Percentiles rank a stretch among this genome's conserved stretches.
phyloP scores from a whole-genome alignment of 805 yeast genomes.

The Groenewaldozyma tartarivorans region DNA sequence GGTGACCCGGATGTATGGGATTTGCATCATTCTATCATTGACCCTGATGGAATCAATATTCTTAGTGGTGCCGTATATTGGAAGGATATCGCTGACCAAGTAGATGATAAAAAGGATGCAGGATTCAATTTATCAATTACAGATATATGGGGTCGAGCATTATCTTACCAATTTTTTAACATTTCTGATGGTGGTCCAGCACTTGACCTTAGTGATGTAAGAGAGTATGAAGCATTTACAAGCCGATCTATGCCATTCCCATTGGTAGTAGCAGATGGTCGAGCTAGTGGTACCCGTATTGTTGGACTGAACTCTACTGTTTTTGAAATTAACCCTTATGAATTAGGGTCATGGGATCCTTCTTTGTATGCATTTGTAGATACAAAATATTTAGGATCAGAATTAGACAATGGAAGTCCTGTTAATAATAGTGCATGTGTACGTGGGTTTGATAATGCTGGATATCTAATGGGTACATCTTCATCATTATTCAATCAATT shows the following conservation, averaged over 20 bases:
- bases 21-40: conserved; percentile 47
- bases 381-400: conserved; percentile 60
- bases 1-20: conserved; percentile 53
- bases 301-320: conserved; percentile 59
- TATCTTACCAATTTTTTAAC: conserved; percentile 64
- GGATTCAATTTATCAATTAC: conserved; percentile 63
- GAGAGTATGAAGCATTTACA: conserved; percentile 51
- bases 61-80: conserved; percentile 44
- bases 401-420: conserved; percentile 51
- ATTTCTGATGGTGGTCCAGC: conserved; percentile 55
- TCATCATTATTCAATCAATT: conserved; percentile 70
- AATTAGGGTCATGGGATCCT: conserved; percentile 86
- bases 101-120: conserved; percentile 47
- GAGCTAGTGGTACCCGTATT: conserved; percentile 38
- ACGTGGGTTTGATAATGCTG: conserved; percentile 70
- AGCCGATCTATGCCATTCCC: conserved; percentile 66
- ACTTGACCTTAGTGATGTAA: conserved; percentile 46
- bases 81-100: conserved; percentile 35
- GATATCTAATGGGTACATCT: conserved; percentile 75
- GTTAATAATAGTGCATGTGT: conserved; percentile 39
- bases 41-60: conserved; percentile 54
- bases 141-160: conserved; percentile 75
- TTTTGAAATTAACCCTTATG: conserved; percentile 47
- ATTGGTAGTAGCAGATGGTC: conserved; percentile 43
- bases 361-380: conserved; percentile 56